Base-by-base conservation (phyloP, 2,329 filamentous ascomycete genomes). In the Talaromyces sp. region DNA sequence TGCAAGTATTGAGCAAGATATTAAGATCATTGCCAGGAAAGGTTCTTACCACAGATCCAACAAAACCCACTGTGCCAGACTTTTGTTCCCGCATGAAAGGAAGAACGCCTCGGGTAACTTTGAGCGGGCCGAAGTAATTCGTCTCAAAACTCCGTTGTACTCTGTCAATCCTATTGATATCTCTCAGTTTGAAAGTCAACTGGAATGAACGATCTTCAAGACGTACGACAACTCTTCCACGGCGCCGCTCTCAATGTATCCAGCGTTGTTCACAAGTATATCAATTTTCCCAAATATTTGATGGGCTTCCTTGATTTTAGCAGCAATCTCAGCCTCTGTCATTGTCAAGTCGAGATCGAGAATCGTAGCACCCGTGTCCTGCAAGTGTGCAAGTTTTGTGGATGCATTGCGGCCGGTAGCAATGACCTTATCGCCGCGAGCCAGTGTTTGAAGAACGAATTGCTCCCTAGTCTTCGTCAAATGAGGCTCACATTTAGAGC, bases 101-200 rank as follows among this genome's bases (percentile, higher is more conserved):
- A 8, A 72, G 36, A 25, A 65, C 63, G 3, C 61, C 67, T 39
- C 66, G 65, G 27, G 71, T 60, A 1, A 71, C 64, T 9, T 66
- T 65, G 10, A 73, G 57, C 7, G 71, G 67, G 2, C 71, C 70
- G 47, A 66, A 69, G 19, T 71, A 60, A 60, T 72, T 73, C 9
- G 70, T 72, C 25, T 57, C 59, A 28, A 61, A 51, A 28, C 32
- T 57, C 52, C 55, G 28, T n/a, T 58, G 55, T 13, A 51, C 32
- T 22, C 59, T 58, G n/a, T 61, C 55, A 19, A 61, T 22, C 27
- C 59, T 61, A 49, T 60, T 10, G 51, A 19, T 30, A 17, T 13
- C 17, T 32, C 13, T 61, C 17, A 61, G 17, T 22, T 22, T 49
- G 11, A 39, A 30, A 28, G 27, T 32, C 32, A 32, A 44, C 28